Conservation (phyloP, 2,329 filamentous ascomycete species). For the Sporothrix inflata region DNA sequence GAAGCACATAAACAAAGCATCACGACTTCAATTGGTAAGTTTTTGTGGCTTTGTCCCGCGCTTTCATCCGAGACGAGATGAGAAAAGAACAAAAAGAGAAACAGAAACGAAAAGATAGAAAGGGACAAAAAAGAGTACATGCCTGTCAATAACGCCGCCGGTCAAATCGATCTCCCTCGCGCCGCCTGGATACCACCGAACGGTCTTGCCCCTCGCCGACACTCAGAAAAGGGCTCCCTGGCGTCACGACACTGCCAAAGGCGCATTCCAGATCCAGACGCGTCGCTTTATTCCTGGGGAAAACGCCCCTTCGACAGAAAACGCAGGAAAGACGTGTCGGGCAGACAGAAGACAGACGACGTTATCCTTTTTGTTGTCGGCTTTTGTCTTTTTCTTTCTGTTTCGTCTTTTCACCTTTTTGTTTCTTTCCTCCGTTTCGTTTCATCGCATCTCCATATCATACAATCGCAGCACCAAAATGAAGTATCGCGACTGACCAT, state of each 20-base stretch:
- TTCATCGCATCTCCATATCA: slow-evolving; percentile 9
- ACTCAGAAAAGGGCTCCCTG: not conserved
- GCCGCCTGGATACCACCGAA: not conserved
- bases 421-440: not conserved
- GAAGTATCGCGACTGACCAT: slow-evolving; percentile 6
- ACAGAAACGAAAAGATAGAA: not conserved
- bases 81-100: not conserved
- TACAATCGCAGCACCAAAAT: not conserved
- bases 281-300: slow-evolving; percentile 8
- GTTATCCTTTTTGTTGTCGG: not conserved
- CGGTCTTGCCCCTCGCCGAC: slow-evolving; percentile 1
- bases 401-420: not conserved
- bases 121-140: not conserved
- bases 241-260: slow-evolving; percentile 10
- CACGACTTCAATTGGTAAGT: slow-evolving; percentile 13
- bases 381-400: not conserved
- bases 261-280: slow-evolving; percentile 17
- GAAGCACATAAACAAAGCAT: slow-evolving; percentile 1
- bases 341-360: not conserved
- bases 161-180: not conserved
- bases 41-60: not conserved
- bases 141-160: not conserved
- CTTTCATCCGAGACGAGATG: not conserved
- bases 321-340: not conserved
- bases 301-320: not conserved